Evolutionary conservation across 2,329 filamentous ascomycete genomes (phyloP), one percentile per base, ranked within the genome.

Genomic region (Aspergillus felis): DNA sequence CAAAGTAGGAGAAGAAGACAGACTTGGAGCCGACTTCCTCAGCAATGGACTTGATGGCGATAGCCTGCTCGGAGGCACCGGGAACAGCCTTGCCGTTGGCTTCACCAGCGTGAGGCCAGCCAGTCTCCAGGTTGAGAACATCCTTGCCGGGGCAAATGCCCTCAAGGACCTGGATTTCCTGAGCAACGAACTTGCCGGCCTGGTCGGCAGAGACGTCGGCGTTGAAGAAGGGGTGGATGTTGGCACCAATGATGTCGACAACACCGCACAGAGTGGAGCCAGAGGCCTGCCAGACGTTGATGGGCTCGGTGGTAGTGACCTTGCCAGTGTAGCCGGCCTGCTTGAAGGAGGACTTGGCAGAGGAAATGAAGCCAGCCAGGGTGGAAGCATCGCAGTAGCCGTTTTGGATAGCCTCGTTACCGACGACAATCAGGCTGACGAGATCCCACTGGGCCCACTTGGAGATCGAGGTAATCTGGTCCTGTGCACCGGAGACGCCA

Each of bases 171-270:
- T 85, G 78, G 63, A 96, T 84, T 82, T 96, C 87, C 67, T 81
- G 71, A 64, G 81, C 78, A 67, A 92, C 89, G 74, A 97, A 97
- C 53, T 79, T 73, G 72, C 93, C 93, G 55, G 92, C 92, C 52
- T 83, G 70, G 3, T 76, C 68, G 59, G 92, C 84, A 25, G 77
- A 71, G 63, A 87, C 82, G 57, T 83, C 79, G 49, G 85, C 72
- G 82, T 95, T 95, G 88, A 97, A 97, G 88, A 89, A 97, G 66
- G 92, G 87, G 81, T 97, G 92, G 69, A 95, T 86, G 83, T 97
- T 96, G 76, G 86, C 87, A 76, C 88, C 90, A 41, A 91, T 83
- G 60, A 95, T 80, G 71, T 96, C 92, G 58, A 97, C 82, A 67
- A 82, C 83, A 38, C 70, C 67, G 83, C 93, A 97, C 61, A 97